Conservation (phyloP, 768 basidiomycete genomes). For the Tephrocybe sp. region DNA sequence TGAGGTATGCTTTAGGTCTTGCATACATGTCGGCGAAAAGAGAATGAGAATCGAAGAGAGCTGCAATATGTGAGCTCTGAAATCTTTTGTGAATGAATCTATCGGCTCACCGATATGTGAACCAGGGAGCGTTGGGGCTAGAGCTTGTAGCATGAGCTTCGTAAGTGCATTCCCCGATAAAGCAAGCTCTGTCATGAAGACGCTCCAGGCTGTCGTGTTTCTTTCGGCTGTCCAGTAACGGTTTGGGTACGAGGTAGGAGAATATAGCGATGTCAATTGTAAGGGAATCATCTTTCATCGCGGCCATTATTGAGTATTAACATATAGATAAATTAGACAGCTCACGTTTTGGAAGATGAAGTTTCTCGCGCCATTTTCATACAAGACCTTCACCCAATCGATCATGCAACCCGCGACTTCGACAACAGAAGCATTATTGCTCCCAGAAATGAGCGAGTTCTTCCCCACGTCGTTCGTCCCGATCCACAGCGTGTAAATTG, state of each 20-base stretch:
- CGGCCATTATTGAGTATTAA: neutral
- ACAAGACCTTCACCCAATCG: slow-evolving; percentile 56
- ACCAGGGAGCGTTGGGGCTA: slow-evolving; percentile 44
- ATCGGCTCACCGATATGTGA: slow-evolving; percentile 52
- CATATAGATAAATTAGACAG: neutral
- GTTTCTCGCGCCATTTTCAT: slow-evolving; percentile 59
- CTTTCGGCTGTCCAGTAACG: slow-evolving; percentile 48
- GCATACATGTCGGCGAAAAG: slow-evolving; percentile 60
- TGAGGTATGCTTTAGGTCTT: slow-evolving; percentile 51
- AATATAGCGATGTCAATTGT: slow-evolving; percentile 47
- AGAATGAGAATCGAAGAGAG: slow-evolving; percentile 58
- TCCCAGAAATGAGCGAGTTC: slow-evolving; percentile 51
- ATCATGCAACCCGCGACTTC: slow-evolving; percentile 59
- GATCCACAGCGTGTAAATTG: slow-evolving; percentile 67
- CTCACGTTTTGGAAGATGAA: slow-evolving; percentile 70
- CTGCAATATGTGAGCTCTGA: slow-evolving; percentile 26
- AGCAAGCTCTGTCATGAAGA: slow-evolving; percentile 53
- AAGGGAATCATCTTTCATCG: slow-evolving; percentile 55
- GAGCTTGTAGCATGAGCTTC: slow-evolving; percentile 47
- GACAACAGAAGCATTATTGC: slow-evolving; percentile 53
- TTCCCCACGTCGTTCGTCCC: slow-evolving; percentile 67
- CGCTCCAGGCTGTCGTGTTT: slow-evolving; percentile 58
- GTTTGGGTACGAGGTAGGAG: slow-evolving; percentile 44
- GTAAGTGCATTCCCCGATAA: slow-evolving; percentile 52
- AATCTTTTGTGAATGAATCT: neutral